A percentile compares a stretch with the other conserved stretches of the same genome.
Conservation (phyloP, 148 eudicot genomes). For the Heliosperma pusillum region DNA sequence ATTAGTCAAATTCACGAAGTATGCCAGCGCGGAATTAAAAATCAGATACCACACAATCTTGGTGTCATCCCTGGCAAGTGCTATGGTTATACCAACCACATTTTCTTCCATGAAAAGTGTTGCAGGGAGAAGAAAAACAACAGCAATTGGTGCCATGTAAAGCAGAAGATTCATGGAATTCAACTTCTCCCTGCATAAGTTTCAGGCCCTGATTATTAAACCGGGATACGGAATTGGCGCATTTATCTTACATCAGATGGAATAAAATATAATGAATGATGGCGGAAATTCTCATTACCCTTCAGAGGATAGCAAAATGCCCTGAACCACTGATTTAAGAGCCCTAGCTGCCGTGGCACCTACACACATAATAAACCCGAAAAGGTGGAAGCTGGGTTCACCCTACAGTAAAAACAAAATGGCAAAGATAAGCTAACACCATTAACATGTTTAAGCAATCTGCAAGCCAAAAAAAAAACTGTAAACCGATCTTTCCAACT, state of each 20-base stretch:
- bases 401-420: conserved; percentile 38
- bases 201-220: conserved; percentile 4
- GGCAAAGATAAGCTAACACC: too few species aligned
- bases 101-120: conserved; percentile 80
- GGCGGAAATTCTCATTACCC: conserved; percentile 48
- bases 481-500: too few species aligned
- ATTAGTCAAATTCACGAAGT: conserved; percentile 89
- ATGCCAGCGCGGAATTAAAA: conserved; percentile 88
- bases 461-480: too few species aligned
- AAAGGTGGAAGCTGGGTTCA: conserved; percentile 91
- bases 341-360: conserved; percentile 97
- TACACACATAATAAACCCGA: conserved; percentile 83
- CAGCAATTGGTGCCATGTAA: conserved; percentile 96
- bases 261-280: background rate
- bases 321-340: conserved; percentile 83
- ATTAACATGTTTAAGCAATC: too few species aligned
- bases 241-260: background rate
- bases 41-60: conserved; percentile 75
- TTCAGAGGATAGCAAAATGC: conserved; percentile 93
- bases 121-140: conserved; percentile 82
- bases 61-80: conserved; percentile 73
- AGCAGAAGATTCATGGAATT: conserved; percentile 91
- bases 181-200: conserved; percentile 61
- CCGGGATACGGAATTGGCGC: background rate
- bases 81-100: conserved; percentile 76